Conservation (phyloP, 257 asterid genomes). For the Solanum okadae region DNA sequence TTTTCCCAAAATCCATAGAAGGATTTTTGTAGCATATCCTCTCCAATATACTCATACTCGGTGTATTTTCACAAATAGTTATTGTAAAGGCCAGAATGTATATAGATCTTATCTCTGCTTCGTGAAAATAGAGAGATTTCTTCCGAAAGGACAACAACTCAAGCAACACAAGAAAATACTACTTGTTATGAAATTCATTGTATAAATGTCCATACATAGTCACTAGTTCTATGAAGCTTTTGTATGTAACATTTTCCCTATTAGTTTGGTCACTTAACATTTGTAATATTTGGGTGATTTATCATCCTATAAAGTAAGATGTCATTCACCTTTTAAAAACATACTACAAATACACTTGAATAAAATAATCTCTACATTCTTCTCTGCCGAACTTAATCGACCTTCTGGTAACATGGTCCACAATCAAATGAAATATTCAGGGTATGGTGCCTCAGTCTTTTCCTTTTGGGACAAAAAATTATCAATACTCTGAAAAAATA, state of each 20-base stretch:
- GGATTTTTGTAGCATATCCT: background rate
- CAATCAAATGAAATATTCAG: background rate
- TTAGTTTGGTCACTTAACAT: background rate
- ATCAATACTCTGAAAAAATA: background rate
- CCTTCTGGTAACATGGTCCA: background rate
- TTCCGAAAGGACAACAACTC: accelerated
- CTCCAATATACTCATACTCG: background rate
- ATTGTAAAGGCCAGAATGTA: accelerated
- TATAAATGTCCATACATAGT: background rate
- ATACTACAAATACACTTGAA: background rate
- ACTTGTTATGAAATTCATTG: background rate
- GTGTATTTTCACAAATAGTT: too few relatives aligned
- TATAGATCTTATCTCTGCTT: too few relatives aligned
- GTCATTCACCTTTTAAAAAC: background rate
- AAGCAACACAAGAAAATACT: background rate
- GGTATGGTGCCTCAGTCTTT: background rate
- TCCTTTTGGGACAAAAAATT: background rate
- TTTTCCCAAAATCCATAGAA: background rate
- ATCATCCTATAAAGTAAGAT: background rate
- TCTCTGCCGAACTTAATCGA: background rate
- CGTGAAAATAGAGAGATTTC: background rate
- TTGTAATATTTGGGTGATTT: background rate
- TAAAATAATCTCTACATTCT: background rate
- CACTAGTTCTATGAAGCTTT: background rate
- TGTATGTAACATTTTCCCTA: background rate